Conservation (phyloP, 2,329 filamentous ascomycete species). For the Talaromyces sp. region DNA sequence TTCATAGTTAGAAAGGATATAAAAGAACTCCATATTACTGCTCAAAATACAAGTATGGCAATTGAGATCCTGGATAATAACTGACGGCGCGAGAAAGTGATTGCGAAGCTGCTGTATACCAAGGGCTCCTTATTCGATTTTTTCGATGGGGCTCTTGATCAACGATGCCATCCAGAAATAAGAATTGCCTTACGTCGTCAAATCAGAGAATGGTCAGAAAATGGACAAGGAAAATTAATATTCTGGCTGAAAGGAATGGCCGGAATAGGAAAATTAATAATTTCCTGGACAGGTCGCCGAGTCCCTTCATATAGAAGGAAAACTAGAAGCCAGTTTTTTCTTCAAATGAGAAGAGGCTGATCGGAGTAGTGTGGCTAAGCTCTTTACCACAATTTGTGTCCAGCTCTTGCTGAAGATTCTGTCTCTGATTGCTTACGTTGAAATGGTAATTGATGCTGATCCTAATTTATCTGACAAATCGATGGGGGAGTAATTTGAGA, state of each 20-base stretch:
- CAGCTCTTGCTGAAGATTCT: constrained; percentile 27
- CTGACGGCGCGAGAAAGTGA: neutral
- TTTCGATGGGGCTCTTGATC: neutral
- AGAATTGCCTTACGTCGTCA: constrained; percentile 17
- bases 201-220: constrained; percentile 18
- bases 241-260: constrained; percentile 26
- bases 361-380: constrained; percentile 26
- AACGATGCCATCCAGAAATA: constrained; percentile 10
- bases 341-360: constrained; percentile 29
- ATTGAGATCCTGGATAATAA: neutral
- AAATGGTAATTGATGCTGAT: constrained; percentile 17
- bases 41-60: neutral
- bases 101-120: neutral
- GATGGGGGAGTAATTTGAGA: constrained; percentile 21
- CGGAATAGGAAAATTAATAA: constrained; percentile 5
- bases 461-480: constrained; percentile 16
- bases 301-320: neutral
- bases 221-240: constrained; percentile 9
- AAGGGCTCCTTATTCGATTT: neutral
- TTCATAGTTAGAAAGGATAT: neutral
- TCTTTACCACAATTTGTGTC: constrained; percentile 34
- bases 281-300: neutral
- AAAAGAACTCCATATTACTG: neutral
- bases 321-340: constrained; percentile 5
- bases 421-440: constrained; percentile 16